Percentiles rank a stretch among this genome's conserved stretches.
phyloP scores from a whole-genome alignment of 768 basidiomycete species.

The Suillus ampliporus region DNA sequence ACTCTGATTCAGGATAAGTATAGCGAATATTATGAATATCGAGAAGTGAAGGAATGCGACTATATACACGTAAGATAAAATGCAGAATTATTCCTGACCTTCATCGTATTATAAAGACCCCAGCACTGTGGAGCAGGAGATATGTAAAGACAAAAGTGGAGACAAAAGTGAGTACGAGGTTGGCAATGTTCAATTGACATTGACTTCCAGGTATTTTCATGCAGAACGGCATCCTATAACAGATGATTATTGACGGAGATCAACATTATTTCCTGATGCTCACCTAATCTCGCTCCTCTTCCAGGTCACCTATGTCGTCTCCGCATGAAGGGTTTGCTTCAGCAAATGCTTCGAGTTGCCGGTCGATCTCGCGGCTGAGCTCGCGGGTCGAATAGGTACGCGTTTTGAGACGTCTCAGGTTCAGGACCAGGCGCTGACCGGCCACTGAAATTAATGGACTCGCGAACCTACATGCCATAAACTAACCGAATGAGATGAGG shows the following conservation, averaged over 20 bases:
- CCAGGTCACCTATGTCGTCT: neutral
- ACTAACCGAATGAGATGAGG: neutral
- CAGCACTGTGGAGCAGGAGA: neutral
- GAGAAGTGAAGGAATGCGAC: too few species aligned
- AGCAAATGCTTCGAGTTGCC: slow-evolving; percentile 16
- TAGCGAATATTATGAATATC: too few species aligned
- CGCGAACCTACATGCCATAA: slow-evolving; percentile 10
- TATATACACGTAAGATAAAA: too few species aligned
- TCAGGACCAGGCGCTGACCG: slow-evolving; percentile 32
- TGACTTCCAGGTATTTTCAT: neutral
- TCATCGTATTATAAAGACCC: neutral
- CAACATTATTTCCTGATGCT: neutral
- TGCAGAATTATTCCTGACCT: neutral
- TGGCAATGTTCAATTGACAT: neutral
- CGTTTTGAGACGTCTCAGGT: slow-evolving; percentile 19
- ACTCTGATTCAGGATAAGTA: too few species aligned
- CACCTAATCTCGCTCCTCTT: neutral
- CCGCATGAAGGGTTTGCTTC: neutral
- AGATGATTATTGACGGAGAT: neutral
- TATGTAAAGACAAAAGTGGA: neutral
- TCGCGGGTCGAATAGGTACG: slow-evolving; percentile 15
- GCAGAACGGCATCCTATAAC: neutral
- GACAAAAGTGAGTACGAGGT: neutral
- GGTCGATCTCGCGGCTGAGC: slow-evolving; percentile 24
- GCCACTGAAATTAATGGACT: slow-evolving; percentile 24